Evolutionary conservation across 768 basidiomycete genomes (phyloP), one percentile per base, ranked within the genome.

Genomic region (Lentinus tigrinus): DNA sequence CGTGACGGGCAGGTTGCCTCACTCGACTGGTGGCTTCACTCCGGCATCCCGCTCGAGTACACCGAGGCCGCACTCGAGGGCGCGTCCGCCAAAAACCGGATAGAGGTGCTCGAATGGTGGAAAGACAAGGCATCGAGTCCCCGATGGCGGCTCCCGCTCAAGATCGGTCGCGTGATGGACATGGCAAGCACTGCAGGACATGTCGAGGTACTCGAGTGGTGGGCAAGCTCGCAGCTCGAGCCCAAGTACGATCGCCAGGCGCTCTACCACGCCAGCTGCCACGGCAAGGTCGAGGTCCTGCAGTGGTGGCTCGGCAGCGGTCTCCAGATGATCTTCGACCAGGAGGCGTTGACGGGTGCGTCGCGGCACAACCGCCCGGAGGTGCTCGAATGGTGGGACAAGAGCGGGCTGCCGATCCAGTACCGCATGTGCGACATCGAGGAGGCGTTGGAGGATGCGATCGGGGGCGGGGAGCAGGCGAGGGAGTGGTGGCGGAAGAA

Each of bases 351-450:
- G 53, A 83, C 81, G 4, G 86, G 88, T 24, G 93, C 93, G 26
- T 93, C 93, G 26, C 79, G 86, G 64, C 85, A 92, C 70, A 91
- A 93, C 62, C 81, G 88, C 39, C 86, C 88, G 24, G 88, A 89
- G 63, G 88, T 93, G 28, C 74, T 95, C 23, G 87, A 91, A 60
- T 95, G 93, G 93, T 95, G 93, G 93, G 82, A 90, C 61, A 82
- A 81, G 66, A 88, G 83, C 40, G 88, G 88, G 7, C 75, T 94
- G 49, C 81, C 88, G 3, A 84, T 94, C 56, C 89, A 90, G 65
- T 95, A 93, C 72, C 83, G 93, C 52, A 85, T 93, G 81, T 94
- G 93, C 68, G 93, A 95, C 70, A 85, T 95, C 49, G 93, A 95
- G 68, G 93, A 94, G 75, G 93, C 93, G 3, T 71, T 95, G 64